Base-by-base conservation (phyloP, 345 rosid species). In the Conringia planisiliqua region DNA sequence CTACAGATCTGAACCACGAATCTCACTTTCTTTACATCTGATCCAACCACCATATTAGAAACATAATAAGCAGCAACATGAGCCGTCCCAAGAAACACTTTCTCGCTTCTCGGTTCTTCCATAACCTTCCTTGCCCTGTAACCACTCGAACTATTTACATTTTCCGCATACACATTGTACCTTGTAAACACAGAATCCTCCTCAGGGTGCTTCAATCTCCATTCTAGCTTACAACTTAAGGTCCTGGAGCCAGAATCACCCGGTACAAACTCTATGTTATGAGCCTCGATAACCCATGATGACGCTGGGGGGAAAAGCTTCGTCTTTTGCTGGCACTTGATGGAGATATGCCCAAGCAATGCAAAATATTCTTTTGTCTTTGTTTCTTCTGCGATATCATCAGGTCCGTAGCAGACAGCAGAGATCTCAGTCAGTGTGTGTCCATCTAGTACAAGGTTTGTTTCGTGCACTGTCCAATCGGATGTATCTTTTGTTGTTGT, bases 281-380 rank as follows among this genome's bases (percentile, higher is more conserved):
- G 74, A 59, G 80, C 84, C 44, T 89, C 78, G 2, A 88, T 71
- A 11, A 67, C 50, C 97, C 96, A 88, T 1, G 87, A 81, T 64
- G 80, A 68, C 0, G 88, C 81, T 4, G 86, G 83, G 14, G 90
- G 90, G 7, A 88, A 83, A 24, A 78, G 18, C 51, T 64, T 10
- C 71, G 57, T 47, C 68, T 82, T 79, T 66, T 82, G 20, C 83
- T 81, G 27, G 77, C 35, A 1, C 0, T 68, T 68, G 20, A 76
- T 61, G n/a, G 79, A 76, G 55, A 90, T 76, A 62, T 89, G 81
- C 24, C 98, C 93, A 27, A 90, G 96, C 55, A 90, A 73, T 7
- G 93, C 87, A 65, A 68, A 76, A 54, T 84, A 93, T 29, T 78
- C 77, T 3, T 39, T 1, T 33, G 39, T 52, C 69, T 17, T 84